These are phyloP conservation scores for Juncus inflexus DNA, from an alignment of 176 grass and related monocot species.

Conservation along the genomic window DNA sequence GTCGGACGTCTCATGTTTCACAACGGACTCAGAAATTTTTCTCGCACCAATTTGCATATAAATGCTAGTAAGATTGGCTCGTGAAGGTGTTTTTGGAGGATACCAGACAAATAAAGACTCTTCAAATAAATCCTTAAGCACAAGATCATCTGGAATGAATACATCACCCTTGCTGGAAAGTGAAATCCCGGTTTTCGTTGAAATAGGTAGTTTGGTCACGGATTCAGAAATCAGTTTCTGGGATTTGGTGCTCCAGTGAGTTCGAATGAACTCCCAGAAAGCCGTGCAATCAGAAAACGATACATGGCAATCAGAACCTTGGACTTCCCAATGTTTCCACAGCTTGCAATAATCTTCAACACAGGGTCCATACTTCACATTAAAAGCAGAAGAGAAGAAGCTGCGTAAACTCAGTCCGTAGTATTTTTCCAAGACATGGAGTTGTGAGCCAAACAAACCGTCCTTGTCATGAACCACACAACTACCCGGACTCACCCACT, in stretches of 20 bases:
- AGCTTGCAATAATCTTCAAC: slow-evolving; percentile 40
- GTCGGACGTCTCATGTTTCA: slow-evolving; percentile 32
- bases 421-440: slow-evolving; percentile 50
- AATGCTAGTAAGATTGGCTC: slow-evolving; percentile 34
- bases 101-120: slow-evolving; percentile 58
- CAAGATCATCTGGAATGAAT: slow-evolving; percentile 64
- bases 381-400: slow-evolving; percentile 38
- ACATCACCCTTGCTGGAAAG: slow-evolving; percentile 38
- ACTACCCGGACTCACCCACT: slow-evolving; percentile 42
- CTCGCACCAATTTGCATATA: slow-evolving; percentile 43
- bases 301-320: slow-evolving; percentile 17
- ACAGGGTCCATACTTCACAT: slow-evolving; percentile 34
- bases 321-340: slow-evolving; percentile 53
- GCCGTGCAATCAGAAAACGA: slow-evolving; percentile 34
- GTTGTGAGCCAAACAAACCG: slow-evolving; percentile 37
- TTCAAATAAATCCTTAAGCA: slow-evolving; percentile 50
- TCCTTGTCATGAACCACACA: slow-evolving; percentile 44
- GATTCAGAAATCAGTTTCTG: slow-evolving; percentile 28
- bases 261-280: slow-evolving; percentile 52
- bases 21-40: slow-evolving; percentile 43
- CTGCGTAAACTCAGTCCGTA: slow-evolving; percentile 38
- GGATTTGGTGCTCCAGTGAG: slow-evolving; percentile 26
- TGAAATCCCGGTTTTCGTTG: slow-evolving; percentile 22
- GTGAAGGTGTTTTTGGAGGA: slow-evolving; percentile 24
- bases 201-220: slow-evolving; percentile 40